Percentiles rank a stretch among this genome's conserved stretches.
These are phyloP conservation scores for Trichoderma atrobrunneum DNA, from an alignment of 2,329 filamentous ascomycete genomes.

Conservation along the genomic window DNA sequence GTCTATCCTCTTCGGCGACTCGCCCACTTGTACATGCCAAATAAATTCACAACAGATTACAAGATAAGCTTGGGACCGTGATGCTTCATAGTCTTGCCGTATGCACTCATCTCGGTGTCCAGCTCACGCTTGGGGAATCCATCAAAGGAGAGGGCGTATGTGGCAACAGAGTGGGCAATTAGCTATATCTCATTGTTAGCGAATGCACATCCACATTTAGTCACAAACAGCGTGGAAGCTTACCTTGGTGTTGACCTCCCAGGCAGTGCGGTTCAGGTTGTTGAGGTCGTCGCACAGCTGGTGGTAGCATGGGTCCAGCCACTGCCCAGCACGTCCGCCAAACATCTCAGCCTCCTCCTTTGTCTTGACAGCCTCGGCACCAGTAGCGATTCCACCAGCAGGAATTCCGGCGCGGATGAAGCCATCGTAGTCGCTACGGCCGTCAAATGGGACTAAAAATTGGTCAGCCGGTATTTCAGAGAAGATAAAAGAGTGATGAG, in stretches of 20 bases:
- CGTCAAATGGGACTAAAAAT: constrained; percentile 61
- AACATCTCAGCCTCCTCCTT: constrained; percentile 62
- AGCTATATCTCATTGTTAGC: constrained; percentile 40
- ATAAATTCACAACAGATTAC: constrained; percentile 29
- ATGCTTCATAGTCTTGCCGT: constrained; percentile 44
- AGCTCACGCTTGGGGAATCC: constrained; percentile 58
- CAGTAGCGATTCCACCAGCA: constrained; percentile 72
- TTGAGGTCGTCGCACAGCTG: constrained; percentile 58
- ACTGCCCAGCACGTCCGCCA: constrained; percentile 64
- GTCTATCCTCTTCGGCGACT: background rate
- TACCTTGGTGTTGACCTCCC: constrained; percentile 60
- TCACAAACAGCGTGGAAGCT: constrained; percentile 20
- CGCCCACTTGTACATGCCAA: background rate
- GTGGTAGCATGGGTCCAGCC: constrained; percentile 61
- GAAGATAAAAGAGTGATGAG: background rate
- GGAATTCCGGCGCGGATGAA: constrained; percentile 74
- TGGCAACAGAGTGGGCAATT: constrained; percentile 71
- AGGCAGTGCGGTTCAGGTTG: constrained; percentile 59
- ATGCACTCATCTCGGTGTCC: constrained; percentile 29
- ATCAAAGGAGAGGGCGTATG: constrained; percentile 63
- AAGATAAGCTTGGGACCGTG: constrained; percentile 48
- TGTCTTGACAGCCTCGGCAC: constrained; percentile 75
- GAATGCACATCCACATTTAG: background rate
- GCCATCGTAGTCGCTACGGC: constrained; percentile 74
- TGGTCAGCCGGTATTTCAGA: background rate